These are phyloP conservation scores for Saccharum officinarum DNA, from an alignment of 176 grass and related monocot genomes.

Conservation along the genomic window DNA sequence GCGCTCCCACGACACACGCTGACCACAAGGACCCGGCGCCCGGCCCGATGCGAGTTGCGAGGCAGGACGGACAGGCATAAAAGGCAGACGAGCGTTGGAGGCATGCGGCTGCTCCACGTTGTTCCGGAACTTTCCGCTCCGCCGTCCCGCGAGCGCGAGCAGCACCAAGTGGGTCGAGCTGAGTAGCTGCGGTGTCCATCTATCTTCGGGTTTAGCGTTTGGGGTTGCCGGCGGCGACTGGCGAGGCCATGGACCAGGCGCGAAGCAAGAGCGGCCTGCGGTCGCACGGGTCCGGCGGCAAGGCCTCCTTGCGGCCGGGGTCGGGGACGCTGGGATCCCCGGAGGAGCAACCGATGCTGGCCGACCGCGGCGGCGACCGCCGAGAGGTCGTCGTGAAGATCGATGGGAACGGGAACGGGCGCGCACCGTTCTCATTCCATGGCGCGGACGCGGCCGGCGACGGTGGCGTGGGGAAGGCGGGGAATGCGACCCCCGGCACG, in stretches of 20 bases:
- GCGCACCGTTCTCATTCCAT: conserved; percentile 22
- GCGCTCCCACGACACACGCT: background rate
- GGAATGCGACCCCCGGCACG: conserved; percentile 28
- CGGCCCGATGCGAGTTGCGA: background rate
- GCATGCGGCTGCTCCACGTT: conserved; percentile 39
- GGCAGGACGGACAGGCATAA: conserved; percentile 12
- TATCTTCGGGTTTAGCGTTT: background rate
- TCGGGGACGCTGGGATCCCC: conserved; percentile 9
- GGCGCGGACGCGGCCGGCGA: conserved; percentile 5
- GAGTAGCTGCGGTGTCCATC: background rate
- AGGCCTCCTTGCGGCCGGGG: conserved; percentile 6
- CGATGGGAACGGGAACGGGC: conserved; percentile 49
- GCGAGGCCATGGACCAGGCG: conserved; percentile 41
- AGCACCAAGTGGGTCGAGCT: background rate
- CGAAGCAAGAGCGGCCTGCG: conserved; percentile 41
- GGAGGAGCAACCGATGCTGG: conserved; percentile 22
- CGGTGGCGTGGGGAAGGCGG: background rate
- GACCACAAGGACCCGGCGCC: conserved; percentile 8
- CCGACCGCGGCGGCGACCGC: background rate
- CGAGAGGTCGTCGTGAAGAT: conserved; percentile 75
- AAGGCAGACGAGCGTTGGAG: conserved; percentile 27
- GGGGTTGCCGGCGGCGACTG: background rate
- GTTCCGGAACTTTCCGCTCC: conserved; percentile 43
- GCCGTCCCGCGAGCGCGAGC: background rate
- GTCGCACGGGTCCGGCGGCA: conserved; percentile 43